These are phyloP conservation scores for Gossypium longicalyx DNA, from an alignment of 345 rosid species.

Conservation along the genomic window DNA sequence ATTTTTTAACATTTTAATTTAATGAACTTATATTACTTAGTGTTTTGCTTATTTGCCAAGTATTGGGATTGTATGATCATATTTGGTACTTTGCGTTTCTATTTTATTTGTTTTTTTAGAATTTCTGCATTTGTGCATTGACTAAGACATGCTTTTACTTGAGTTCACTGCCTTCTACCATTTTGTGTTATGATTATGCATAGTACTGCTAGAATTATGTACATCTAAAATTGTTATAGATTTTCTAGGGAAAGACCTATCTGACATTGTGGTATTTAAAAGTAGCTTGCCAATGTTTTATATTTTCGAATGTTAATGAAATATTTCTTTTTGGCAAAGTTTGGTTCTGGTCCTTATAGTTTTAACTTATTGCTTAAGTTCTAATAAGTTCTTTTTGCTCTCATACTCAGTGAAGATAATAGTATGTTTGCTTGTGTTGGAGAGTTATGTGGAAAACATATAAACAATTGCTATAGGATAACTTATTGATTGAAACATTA, in stretches of 20 bases:
- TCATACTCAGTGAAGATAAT: neutral
- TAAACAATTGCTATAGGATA: neutral
- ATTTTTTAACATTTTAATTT: neutral
- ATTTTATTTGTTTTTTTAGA: neutral
- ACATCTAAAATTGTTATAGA: neutral
- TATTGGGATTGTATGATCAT: neutral
- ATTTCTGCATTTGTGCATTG: neutral
- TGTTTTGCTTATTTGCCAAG: neutral
- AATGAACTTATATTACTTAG: neutral
- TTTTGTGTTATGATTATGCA: neutral
- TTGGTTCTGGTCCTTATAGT: neutral
- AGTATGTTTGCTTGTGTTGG: neutral
- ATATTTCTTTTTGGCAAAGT: neutral
- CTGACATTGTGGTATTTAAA: neutral
- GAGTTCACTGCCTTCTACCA: neutral
- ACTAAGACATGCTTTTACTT: neutral
- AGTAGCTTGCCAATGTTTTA: neutral
- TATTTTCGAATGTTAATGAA: neutral
- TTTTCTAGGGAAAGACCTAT: neutral
- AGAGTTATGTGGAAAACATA: neutral
- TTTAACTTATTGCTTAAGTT: neutral
- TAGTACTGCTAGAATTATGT: neutral
- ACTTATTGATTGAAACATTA: conserved; percentile 3
- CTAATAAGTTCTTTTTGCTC: neutral
- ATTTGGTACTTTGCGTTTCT: neutral